These are phyloP conservation scores for Paratinospora sagittata DNA, from an alignment of 164 flowering plant species.

Conservation along the genomic window DNA sequence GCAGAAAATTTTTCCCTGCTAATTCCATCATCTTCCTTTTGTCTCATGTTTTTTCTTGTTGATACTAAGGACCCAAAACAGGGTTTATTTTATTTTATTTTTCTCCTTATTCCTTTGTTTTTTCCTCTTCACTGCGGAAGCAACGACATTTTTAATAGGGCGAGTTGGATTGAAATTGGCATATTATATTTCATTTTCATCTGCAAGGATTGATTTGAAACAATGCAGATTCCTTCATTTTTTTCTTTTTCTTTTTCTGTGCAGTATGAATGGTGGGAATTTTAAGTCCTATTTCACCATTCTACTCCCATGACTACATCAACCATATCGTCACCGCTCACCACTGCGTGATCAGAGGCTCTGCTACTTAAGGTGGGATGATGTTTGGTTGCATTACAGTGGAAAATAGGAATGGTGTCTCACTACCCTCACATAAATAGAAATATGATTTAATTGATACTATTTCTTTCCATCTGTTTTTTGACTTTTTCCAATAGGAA, in stretches of 20 bases:
- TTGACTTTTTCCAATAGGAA: too few relatives aligned
- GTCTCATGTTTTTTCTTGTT: neutral
- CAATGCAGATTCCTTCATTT: too few relatives aligned
- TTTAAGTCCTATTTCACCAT: neutral
- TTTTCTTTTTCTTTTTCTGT: too few relatives aligned
- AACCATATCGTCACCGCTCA: neutral
- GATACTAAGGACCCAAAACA: neutral
- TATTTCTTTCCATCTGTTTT: too few relatives aligned
- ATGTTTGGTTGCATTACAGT: neutral
- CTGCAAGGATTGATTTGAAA: too few relatives aligned
- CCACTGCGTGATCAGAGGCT: neutral
- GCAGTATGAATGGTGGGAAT: too few relatives aligned
- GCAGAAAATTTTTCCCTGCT: neutral
- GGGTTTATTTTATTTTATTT: neutral
- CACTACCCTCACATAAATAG: neutral
- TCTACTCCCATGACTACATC: neutral
- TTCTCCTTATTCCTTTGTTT: neutral
- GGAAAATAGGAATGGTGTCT: too few relatives aligned
- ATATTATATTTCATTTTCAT: neutral
- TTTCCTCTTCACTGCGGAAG: neutral
- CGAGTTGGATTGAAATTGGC: neutral
- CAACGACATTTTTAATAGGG: neutral
- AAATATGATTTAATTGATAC: too few relatives aligned
- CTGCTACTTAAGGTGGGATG: neutral
- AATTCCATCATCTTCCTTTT: neutral